Base-by-base conservation (phyloP, 805 yeast species). In the Geotrichum ghanense region DNA sequence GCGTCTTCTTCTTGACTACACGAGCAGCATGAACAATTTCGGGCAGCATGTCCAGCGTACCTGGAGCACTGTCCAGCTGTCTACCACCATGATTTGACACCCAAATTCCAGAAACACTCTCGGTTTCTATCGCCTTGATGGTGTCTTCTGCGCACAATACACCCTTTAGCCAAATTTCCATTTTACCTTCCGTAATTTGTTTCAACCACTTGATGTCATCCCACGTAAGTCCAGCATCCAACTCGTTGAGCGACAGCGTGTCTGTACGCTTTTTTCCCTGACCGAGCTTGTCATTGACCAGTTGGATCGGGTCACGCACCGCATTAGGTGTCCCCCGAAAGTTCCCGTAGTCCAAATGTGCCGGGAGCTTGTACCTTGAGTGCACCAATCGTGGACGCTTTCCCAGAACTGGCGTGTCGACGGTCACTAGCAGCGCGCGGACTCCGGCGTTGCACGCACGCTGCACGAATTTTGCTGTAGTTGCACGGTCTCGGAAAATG, bases 41-140 rank as follows among this genome's bases (percentile, higher is more conserved):
- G 1, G 76, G 76, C 45, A 82, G 66, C 3, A 81, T 75, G 56
- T 83, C 87, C 16, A 82, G 65, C 2, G 86, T 76, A 0, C 88
- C 74, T 49, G 72, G 65, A 1, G 81, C 70, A 37, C 72, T 75
- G 53, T 82, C 89, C 42, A 83, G 66, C 58, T 81, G 87, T 46
- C 88, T 67, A 10, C 88, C 89, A 17, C 88, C 89, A 59, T 82
- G 87, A 57, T 83, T 82, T 9, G 87, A 79, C n/a, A 83, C 66
- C 41, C 81, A 71, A 22, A 79, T 75, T 5, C 86, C 89, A 39
- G 73, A 73, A 31, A 77, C 73, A 0, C 82, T 81, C 4, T 39
- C 23, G 47, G 72, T 63, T 46, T 75, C 73, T 3, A 75, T 72
- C 4, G 88, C 85, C 45, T 64, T 57, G 14, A 77, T 62, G 1